Conservation (phyloP, 2,329 filamentous ascomycete genomes). For the Ceratocystis diversiconidia region DNA sequence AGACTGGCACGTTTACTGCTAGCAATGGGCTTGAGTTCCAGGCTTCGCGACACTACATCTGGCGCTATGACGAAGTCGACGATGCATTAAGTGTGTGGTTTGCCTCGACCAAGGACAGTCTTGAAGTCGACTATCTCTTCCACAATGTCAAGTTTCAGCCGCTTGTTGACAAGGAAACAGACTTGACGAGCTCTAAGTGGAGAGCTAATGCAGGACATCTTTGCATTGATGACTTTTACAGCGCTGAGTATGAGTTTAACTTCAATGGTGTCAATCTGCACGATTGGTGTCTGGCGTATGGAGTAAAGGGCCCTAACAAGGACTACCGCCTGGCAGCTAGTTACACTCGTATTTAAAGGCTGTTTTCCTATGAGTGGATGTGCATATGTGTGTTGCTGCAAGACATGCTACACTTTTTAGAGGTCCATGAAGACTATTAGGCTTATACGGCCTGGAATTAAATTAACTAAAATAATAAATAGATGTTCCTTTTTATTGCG, state of each 20-base stretch:
- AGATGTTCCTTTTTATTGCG: neutral
- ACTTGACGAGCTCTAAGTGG: conserved; percentile 33
- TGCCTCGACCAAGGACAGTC: conserved; percentile 46
- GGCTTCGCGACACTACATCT: conserved; percentile 54
- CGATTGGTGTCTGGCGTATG: conserved; percentile 48
- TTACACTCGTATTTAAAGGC: conserved; percentile 30
- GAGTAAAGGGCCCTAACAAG: conserved; percentile 58
- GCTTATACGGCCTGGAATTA: neutral
- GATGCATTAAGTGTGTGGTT: conserved; percentile 62
- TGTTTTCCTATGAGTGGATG: neutral
- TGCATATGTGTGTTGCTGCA: neutral
- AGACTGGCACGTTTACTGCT: conserved; percentile 51
- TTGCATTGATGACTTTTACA: conserved; percentile 58
- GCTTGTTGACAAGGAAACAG: conserved; percentile 22
- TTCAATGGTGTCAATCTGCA: conserved; percentile 43
- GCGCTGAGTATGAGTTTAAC: conserved; percentile 53
- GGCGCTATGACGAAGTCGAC: conserved; percentile 48
- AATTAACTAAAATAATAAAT: neutral
- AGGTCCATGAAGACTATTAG: no score
- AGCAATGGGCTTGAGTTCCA: conserved; percentile 41
- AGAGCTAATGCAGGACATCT: conserved; percentile 52
- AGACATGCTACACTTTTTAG: neutral
- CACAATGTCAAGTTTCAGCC: conserved; percentile 52
- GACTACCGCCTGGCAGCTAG: conserved; percentile 49
- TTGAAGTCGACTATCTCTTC: conserved; percentile 57